Base-by-base conservation (phyloP, 2,329 filamentous ascomycete species). In the Pseudogymnoascus sp. region DNA sequence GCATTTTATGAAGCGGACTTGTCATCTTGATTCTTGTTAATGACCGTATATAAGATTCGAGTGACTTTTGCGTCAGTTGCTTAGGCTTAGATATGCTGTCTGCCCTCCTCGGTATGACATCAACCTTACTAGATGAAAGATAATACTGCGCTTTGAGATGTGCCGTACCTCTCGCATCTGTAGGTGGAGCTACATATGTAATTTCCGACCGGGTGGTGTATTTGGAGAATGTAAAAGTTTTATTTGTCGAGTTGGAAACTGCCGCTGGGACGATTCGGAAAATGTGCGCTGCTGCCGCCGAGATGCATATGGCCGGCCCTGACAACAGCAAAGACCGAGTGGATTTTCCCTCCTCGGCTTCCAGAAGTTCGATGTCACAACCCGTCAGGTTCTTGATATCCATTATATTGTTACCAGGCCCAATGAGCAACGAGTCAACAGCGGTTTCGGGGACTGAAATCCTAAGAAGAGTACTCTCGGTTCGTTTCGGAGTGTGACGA, bases 11-110 rank as follows among this genome's bases (percentile, higher is more conserved):
- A 35, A 57, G 19, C 33, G 30, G 55, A 57, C 35, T 57, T 28
- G 55, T 57, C 55, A 57, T 57, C 18, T 21, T 57, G 28, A 57
- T 57, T 9, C 55, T 13, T 19, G 55, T 57, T 28, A 57, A 57
- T 35, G 55, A 57, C 5, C 19, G 55, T 26, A 57, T 38, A 23
- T 57, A 57, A 5, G 23, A 23, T 35, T 57, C 33, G n/a, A 57
- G 33, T 18, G 30, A 37, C 21, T 19, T 38, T 37, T n/a, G 4
- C 19, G 55, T 57, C 18, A 35, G 35, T 37, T 18, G 37, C 9
- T 15, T 35, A 19, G 55, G 55, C 35, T 19, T 23, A 28, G 19
- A 33, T 35, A 57, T 57, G 18, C 33, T 38, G 35, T 57, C 55
- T 35, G 30, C 55, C 19, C 55, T 35, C 55, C 23, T 57, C 23